Base-by-base conservation (phyloP, 306 rosid genomes). In the Vigna radiata region DNA sequence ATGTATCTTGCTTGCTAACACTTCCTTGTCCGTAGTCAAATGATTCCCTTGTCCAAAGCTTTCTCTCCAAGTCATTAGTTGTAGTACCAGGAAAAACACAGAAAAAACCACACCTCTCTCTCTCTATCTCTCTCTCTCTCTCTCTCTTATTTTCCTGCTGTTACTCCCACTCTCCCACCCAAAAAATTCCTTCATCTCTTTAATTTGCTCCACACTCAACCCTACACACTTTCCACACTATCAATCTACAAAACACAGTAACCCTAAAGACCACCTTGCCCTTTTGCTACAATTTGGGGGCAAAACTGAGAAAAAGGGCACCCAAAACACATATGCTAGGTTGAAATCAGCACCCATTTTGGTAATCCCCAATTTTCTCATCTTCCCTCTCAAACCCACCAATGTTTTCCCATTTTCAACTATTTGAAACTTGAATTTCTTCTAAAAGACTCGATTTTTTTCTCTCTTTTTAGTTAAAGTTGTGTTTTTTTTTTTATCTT, bases 1-100 rank as follows among this genome's bases (percentile, higher is more conserved):
- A 7, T 37, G 44, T 39, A 39, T 7, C 11, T 39, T 39, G 46
- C 13, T 41, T 41, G 2, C 41, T 36, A 6, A 36, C 44, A 41
- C 46, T 41, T 9, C 4, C 13, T 41, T 41, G 46, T 41, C 46
- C 13, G 46, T 41, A 41, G 46, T 41, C 46, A 41, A 41, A 41
- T 41, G 46, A 41, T 41, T 41, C 46, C 13, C 13, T 8, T 8
- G 46, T 41, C 13, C 46, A 8, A 41, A 41, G 10, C 46, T 8
- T 41, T 41, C 0, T 41, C 46, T 41, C 46, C 46, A 41, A 41
- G 46, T 41, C 46, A 41, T 29, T 23, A 23, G 21, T 53, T 29
- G 44, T 81, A 74, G 71, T 12, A 69, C 68, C 78, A 78, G 8
- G 17, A 72, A 73, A 81, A 79, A 75, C 73, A 62, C 75, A 41